Evolutionary conservation across 306 rosid species (phyloP), one percentile per base, ranked within the genome.

Genomic region (Parietaria judaica): DNA sequence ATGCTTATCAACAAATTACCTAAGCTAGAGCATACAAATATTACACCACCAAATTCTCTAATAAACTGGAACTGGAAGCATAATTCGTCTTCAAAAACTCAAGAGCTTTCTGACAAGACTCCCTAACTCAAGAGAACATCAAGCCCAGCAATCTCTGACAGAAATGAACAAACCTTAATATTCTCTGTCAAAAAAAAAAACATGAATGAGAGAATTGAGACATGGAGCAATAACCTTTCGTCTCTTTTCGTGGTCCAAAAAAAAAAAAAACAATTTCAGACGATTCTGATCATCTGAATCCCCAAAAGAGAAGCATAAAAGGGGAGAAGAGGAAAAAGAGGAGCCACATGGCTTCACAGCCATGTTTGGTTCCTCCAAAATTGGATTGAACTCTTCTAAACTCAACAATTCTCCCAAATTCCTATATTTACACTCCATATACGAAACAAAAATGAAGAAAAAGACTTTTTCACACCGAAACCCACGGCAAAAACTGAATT

Each of bases 361-460:
- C 76, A 66, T 62, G 58, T 52, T 63, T 69, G 74, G 58, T 51
- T 77, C 67, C 82, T 23, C 56, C 63, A 74, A 82, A 78, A 78
- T 69, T 36, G 45, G 9, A 56, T 55, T 55, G 77, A 71, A 88
- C 72, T 83, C 56, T 72, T 82, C 87, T 84, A 83, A 86, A 66
- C 86, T 60, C 55, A 48, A 6, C 77, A 77, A 64, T 70, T 61
- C 51, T 69, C 63, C 52, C 51, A 14, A 54, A n/a, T 51, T 63
- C 34, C 71, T 64, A 59, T 64, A 53, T 49, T 64, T 16, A 67
- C 53, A 23, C 31, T 23, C 31, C 31, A 23, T 23, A 11, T 10
- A 49, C 1, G 4, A 49, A 49, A 11, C 9, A 49, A 4, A 49
- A 49, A 49, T 7, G 4, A 4, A n/a, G 10, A 49, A 14, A 66